phyloP scores from a whole-genome alignment of 108 stramenopile species.

The Nannochloropsis gaditana region DNA sequence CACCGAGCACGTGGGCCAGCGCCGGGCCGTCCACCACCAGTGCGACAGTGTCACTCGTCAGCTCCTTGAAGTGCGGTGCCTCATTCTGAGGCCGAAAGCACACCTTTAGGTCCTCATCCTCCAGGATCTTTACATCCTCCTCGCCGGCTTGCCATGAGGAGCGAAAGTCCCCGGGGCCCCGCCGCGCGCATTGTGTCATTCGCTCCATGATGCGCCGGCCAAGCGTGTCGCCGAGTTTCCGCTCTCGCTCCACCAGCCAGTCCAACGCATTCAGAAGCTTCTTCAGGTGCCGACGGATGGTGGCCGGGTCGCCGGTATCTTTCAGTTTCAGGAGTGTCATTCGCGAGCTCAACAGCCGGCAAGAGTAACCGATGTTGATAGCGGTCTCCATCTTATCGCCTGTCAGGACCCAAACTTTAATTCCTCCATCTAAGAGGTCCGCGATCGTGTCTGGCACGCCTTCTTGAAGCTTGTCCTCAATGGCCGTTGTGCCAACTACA shows the following conservation, averaged over 20 bases:
- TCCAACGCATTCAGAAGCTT: conserved; percentile 27
- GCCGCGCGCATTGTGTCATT: not conserved
- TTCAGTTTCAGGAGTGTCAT: conserved; percentile 81
- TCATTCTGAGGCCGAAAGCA: not conserved
- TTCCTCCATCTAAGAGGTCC: conserved; percentile 50
- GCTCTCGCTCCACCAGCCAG: conserved; percentile 35
- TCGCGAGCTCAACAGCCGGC: conserved; percentile 71
- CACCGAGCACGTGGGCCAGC: conserved; percentile 33
- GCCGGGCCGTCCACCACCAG: conserved; percentile 47
- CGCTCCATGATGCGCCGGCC: conserved; percentile 17
- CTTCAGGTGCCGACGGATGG: conserved; percentile 31
- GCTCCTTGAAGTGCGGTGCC: conserved; percentile 14
- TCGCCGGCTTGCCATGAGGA: conserved; percentile 20
- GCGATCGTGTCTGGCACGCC: conserved; percentile 57
- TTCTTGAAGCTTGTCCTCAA: conserved; percentile 59
- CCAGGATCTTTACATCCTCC: not conserved
- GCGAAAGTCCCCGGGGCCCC: not conserved
- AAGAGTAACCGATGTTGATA: conserved; percentile 70
- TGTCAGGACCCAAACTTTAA: conserved; percentile 60
- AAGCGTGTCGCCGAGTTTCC: not conserved
- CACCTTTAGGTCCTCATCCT: not conserved
- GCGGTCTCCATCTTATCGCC: conserved; percentile 84
- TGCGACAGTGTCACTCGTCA: conserved; percentile 39
- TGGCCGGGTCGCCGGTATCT: conserved; percentile 36
- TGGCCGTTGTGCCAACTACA: conserved; percentile 57